Percentiles rank a stretch among this genome's conserved stretches.
Conservation (phyloP, 1,139 yeast species). For the Diutina catenulata region DNA sequence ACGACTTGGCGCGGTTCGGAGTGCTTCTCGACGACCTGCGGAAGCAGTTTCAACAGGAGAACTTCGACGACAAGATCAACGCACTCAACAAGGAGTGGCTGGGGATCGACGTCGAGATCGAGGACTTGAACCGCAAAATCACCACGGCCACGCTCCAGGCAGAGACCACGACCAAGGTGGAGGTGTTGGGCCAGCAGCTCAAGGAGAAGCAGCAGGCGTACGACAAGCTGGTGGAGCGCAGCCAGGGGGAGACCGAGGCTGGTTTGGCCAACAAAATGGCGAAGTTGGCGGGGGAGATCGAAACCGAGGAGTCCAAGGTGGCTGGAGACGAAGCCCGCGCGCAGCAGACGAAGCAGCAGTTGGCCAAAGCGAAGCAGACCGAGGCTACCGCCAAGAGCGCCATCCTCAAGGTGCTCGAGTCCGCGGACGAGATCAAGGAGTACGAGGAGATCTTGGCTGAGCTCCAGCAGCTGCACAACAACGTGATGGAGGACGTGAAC, state of each 20-base stretch:
- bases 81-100: neutral
- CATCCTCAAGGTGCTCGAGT: neutral
- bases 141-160: neutral
- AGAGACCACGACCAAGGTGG: neutral
- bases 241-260: neutral
- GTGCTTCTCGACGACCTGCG: neutral
- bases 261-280: neutral
- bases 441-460: conserved; percentile 40
- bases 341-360: neutral
- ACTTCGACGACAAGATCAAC: neutral
- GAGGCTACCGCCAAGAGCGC: neutral
- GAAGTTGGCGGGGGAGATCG: neutral
- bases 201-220: neutral
- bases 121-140: conserved; percentile 1
- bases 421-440: conserved; percentile 34
- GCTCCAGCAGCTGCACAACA: conserved; percentile 43
- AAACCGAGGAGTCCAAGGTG: neutral
- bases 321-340: neutral
- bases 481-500: conserved; percentile 49
- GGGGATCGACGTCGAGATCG: neutral
- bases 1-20: neutral
- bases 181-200: neutral
- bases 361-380: neutral
- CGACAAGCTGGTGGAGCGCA: neutral
- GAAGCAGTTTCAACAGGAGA: neutral